Percentiles rank a stretch among this genome's conserved stretches.
These are phyloP conservation scores for Nothopassalora personata DNA, from an alignment of 2,329 filamentous ascomycete genomes.

Conservation along the genomic window DNA sequence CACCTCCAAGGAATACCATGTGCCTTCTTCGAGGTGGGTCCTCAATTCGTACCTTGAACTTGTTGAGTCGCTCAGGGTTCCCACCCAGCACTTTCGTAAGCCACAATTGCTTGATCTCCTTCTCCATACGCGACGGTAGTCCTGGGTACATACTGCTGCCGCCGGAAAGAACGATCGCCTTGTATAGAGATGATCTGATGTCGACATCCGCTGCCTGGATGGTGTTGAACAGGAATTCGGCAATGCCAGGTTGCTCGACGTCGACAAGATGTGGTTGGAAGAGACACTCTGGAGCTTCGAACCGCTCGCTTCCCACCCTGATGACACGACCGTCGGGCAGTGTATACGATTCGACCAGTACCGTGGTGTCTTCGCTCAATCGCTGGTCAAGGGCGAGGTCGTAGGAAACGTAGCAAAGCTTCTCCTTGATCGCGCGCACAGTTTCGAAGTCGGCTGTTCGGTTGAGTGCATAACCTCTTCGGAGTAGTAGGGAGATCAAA, in stretches of 20 bases:
- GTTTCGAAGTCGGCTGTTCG: constrained; percentile 98
- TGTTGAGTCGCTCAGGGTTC: constrained; percentile 86
- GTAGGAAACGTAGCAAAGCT: constrained; percentile 98
- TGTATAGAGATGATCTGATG: constrained; percentile 87
- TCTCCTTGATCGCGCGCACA: constrained; percentile 98
- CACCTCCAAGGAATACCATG: constrained; percentile 99
- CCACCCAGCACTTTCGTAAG: constrained; percentile 83
- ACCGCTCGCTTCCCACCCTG: constrained; percentile 90
- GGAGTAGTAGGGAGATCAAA: constrained; percentile 87
- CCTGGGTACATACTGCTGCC: constrained; percentile 99
- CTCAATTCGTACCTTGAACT: constrained; percentile 99
- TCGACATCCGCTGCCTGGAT: constrained; percentile 96
- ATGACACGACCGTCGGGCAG: constrained; percentile 94
- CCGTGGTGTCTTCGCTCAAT: constrained; percentile 93
- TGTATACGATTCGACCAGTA: constrained; percentile 95
- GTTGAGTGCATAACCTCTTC: constrained; percentile 93
- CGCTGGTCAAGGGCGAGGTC: constrained; percentile 94
- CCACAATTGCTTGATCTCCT: constrained; percentile 98
- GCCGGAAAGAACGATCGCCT: constrained; percentile 92
- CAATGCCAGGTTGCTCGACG: constrained; percentile 93
- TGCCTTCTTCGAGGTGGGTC: constrained; percentile 92
- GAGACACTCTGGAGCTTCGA: constrained; percentile 94
- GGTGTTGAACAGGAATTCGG: constrained; percentile 97
- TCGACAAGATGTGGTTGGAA: constrained; percentile 98
- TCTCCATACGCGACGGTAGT: constrained; percentile 87